Evolutionary conservation across 148 eudicot species (phyloP).

Genomic region (Nepenthes gracilis): DNA sequence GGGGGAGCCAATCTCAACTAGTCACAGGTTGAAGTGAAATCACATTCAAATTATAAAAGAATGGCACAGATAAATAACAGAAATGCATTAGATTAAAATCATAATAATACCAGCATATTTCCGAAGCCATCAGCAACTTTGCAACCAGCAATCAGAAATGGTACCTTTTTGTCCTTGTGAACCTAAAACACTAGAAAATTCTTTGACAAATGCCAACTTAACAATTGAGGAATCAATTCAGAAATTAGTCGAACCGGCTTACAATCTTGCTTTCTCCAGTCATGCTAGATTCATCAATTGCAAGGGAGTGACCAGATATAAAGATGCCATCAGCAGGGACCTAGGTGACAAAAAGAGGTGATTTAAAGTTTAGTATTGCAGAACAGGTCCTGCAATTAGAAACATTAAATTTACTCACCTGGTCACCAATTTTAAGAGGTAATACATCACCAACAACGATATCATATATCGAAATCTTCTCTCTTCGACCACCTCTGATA

Average conservation of each 20-base stretch:
- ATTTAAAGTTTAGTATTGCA: neutral
- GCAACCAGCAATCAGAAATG: constrained; percentile 85
- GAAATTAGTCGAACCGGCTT: constrained; percentile 31
- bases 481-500: constrained; percentile 84
- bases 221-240: neutral
- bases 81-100: neutral
- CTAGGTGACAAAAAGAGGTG: constrained; percentile 13
- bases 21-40: neutral
- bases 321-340: constrained; percentile 92
- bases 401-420: constrained; percentile 22
- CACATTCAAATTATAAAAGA: neutral
- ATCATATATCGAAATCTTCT: constrained; percentile 71
- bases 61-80: neutral
- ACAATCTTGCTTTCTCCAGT: constrained; percentile 98
- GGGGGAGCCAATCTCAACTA: too few species aligned
- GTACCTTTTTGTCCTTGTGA: constrained; percentile 57
- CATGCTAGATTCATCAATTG: constrained; percentile 97
- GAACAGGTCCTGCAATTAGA: neutral
- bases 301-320: constrained; percentile 62
- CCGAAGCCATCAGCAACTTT: constrained; percentile 95
- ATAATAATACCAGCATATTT: constrained; percentile 67
- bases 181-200: constrained; percentile 29
- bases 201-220: constrained; percentile 6
- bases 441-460: constrained; percentile 84
- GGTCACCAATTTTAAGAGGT: constrained; percentile 95